Percentiles rank a stretch among this genome's conserved stretches.
Conservation (phyloP, 1,139 yeast species). For the Scheffersomyces quercinus region DNA sequence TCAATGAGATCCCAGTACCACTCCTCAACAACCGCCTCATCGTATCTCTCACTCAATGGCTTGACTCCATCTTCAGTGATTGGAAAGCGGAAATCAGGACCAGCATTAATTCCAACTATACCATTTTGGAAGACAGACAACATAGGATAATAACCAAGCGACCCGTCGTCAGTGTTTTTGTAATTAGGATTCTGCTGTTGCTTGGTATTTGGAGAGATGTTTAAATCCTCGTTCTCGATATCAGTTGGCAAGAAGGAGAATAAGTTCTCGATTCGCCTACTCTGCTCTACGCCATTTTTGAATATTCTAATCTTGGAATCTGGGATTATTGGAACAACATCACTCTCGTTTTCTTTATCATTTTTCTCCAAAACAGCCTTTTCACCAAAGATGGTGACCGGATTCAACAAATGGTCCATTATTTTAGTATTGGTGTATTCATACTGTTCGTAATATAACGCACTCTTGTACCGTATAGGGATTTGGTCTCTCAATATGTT, state of each 20-base stretch:
- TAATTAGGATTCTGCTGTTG: slow-evolving; percentile 52
- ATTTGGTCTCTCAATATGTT: slow-evolving; percentile 75
- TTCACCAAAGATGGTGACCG: slow-evolving; percentile 71
- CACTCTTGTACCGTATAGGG: slow-evolving; percentile 80
- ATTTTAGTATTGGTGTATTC: slow-evolving; percentile 78
- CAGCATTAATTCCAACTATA: slow-evolving; percentile 65
- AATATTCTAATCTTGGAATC: slow-evolving; percentile 64
- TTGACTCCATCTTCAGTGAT: slow-evolving; percentile 31
- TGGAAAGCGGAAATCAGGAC: slow-evolving; percentile 62
- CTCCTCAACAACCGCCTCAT: slow-evolving; percentile 76
- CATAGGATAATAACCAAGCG: slow-evolving; percentile 89
- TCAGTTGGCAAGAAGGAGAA: slow-evolving; percentile 72
- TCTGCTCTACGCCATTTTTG: slow-evolving; percentile 73
- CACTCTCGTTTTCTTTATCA: slow-evolving; percentile 15
- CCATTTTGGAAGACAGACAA: slow-evolving; percentile 84
- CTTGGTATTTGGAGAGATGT: slow-evolving; percentile 32
- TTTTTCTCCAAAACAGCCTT: slow-evolving; percentile 45
- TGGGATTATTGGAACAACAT: slow-evolving; percentile 46
- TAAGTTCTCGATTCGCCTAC: slow-evolving; percentile 65
- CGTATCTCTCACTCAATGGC: slow-evolving; percentile 62
- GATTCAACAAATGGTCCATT: slow-evolving; percentile 76
- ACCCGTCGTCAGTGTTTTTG: slow-evolving; percentile 70
- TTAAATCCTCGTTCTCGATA: slow-evolving; percentile 26
- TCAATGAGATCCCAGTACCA: slow-evolving; percentile 81
- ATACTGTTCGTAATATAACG: slow-evolving; percentile 78